phyloP scores from a whole-genome alignment of 495 filamentous ascomycete species.

The Immersiella caudata region DNA sequence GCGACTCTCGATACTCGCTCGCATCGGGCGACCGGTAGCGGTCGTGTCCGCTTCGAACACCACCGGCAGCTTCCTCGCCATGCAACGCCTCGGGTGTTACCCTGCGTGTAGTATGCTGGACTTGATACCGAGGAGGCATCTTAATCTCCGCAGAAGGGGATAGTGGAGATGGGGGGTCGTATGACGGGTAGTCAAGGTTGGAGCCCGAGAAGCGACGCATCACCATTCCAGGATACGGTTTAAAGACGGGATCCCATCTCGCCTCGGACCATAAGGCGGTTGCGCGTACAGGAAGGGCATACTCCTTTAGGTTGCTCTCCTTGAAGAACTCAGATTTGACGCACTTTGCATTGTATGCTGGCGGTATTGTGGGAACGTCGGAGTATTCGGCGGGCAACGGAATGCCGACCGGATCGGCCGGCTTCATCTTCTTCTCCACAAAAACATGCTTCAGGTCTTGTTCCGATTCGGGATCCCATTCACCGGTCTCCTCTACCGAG shows the following conservation, averaged over 20 bases:
- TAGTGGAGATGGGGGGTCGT: slow-evolving; percentile 28
- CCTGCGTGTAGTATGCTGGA: slow-evolving; percentile 17
- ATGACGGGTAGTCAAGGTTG: slow-evolving; percentile 31
- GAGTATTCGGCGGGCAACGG: slow-evolving; percentile 45
- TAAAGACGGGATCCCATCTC: slow-evolving; percentile 53
- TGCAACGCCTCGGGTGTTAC: slow-evolving; percentile 1
- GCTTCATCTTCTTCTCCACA: slow-evolving; percentile 35
- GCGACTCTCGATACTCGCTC: background rate
- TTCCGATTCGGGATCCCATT: slow-evolving; percentile 40
- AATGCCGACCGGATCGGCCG: slow-evolving; percentile 48
- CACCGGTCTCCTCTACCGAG: slow-evolving; percentile 25
- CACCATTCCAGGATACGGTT: slow-evolving; percentile 35
- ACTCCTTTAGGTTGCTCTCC: slow-evolving; percentile 50
- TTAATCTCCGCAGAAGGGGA: slow-evolving; percentile 30
- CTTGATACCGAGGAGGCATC: slow-evolving; percentile 30
- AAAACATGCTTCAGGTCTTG: slow-evolving; percentile 49
- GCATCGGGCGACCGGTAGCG: slow-evolving; percentile 9
- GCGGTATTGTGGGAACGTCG: slow-evolving; percentile 48
- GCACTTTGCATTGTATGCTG: slow-evolving; percentile 46
- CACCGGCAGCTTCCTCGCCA: background rate
- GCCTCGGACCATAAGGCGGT: slow-evolving; percentile 46
- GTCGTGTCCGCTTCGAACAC: background rate
- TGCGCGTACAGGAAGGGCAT: slow-evolving; percentile 44
- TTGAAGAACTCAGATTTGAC: slow-evolving; percentile 53
- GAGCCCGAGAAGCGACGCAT: slow-evolving; percentile 26